Percentiles rank a stretch among this genome's conserved stretches.
These are phyloP conservation scores for Mortierella sp. DNA, from an alignment of 371 early-diverging fungal species.

Conservation along the genomic window DNA sequence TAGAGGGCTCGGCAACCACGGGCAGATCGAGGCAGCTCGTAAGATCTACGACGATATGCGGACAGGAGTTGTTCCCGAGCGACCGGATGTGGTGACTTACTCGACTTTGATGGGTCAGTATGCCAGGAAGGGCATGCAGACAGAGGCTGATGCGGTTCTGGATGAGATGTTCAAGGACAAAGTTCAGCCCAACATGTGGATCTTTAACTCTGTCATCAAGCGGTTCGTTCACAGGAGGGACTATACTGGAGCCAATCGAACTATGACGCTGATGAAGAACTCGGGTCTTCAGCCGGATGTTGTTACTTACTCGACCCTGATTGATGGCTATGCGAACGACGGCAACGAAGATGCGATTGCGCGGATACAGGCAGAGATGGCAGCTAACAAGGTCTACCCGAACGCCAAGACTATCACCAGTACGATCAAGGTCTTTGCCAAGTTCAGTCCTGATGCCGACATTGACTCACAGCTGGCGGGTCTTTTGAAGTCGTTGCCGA, in stretches of 20 bases:
- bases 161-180: constrained; percentile 59
- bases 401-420: constrained; percentile 66
- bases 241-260: constrained; percentile 56
- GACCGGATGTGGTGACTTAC: constrained; percentile 44
- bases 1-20: constrained; percentile 24
- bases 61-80: constrained; percentile 10
- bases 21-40: constrained; percentile 21
- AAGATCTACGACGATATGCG: constrained; percentile 46
- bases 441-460: constrained; percentile 9
- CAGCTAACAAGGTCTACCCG: constrained; percentile 55
- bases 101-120: constrained; percentile 52
- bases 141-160: constrained; percentile 60
- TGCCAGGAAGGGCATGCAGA: constrained; percentile 23
- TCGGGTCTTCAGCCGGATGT: constrained; percentile 53
- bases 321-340: constrained; percentile 44
- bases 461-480: constrained; percentile 34
- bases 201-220: constrained; percentile 65
- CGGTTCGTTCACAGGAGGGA: constrained; percentile 59
- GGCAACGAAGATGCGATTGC: constrained; percentile 52
- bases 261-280: constrained; percentile 57
- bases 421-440: constrained; percentile 62
- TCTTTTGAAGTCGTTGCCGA: constrained; percentile 36
- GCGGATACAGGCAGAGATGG: constrained; percentile 48
- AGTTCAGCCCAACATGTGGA: constrained; percentile 55
- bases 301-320: constrained; percentile 48